phyloP scores from a whole-genome alignment of 148 eudicot species.

The Rhododendron mucronatum region DNA sequence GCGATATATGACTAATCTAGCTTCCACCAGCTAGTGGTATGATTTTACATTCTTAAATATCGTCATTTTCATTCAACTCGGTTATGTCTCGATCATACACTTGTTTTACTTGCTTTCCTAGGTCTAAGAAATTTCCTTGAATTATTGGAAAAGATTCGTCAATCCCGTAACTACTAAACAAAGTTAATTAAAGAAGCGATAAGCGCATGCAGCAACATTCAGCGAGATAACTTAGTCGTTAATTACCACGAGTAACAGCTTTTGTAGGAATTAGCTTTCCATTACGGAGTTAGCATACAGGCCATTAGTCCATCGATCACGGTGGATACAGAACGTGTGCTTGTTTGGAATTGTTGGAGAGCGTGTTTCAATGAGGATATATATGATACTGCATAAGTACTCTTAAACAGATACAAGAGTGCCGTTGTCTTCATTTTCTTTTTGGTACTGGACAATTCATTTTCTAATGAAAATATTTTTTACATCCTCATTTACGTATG shows the following conservation, averaged over 20 bases:
- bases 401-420: background rate
- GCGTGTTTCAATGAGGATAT: constrained; percentile 90
- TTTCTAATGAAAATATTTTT: background rate
- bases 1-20: constrained; percentile 46
- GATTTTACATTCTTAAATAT: background rate
- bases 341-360: constrained; percentile 52
- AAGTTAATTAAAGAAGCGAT: background rate
- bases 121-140: background rate
- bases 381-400: constrained; percentile 21
- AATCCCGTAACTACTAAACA: background rate
- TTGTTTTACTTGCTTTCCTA: background rate
- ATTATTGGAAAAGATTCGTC: background rate
- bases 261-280: background rate
- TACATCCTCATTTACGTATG: constrained; percentile 6
- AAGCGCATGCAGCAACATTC: too few relatives aligned
- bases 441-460: background rate
- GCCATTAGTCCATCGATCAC: background rate
- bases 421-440: background rate
- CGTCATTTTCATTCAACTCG: background rate
- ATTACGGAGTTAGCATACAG: background rate
- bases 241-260: background rate
- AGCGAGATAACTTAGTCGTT: background rate
- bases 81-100: background rate
- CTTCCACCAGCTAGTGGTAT: constrained; percentile 53
- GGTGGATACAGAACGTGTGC: background rate